These are phyloP conservation scores for Arabidopsis thaliana DNA, from an alignment of 345 rosid species.

Conservation along the genomic window DNA sequence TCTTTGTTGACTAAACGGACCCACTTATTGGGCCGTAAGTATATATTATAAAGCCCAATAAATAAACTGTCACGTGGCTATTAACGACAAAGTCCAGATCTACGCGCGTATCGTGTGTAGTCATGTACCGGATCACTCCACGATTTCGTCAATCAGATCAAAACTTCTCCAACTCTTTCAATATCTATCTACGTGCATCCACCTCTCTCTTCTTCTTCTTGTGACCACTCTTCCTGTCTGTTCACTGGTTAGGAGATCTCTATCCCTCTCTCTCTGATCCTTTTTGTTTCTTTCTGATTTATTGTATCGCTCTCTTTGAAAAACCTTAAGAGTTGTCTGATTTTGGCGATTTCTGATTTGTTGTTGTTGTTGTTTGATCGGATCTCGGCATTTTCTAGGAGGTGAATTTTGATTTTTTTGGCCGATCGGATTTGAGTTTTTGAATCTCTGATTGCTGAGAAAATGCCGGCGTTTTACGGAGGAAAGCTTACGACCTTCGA, in stretches of 20 bases:
- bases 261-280: slow-evolving; percentile 22
- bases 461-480: slow-evolving; percentile 89
- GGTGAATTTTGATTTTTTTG: slow-evolving; percentile 21
- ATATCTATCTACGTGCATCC: slow-evolving; percentile 45
- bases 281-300: slow-evolving; percentile 29
- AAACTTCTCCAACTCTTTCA: slow-evolving; percentile 38
- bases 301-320: slow-evolving; percentile 1
- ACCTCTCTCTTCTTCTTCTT: slow-evolving; percentile 29
- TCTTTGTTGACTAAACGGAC: slow-evolving; percentile 7
- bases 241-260: slow-evolving; percentile 45
- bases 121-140: slow-evolving; percentile 28
- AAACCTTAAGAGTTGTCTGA: slow-evolving; percentile 31
- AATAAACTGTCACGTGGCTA: slow-evolving; percentile 6
- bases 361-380: slow-evolving; percentile 35
- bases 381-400: slow-evolving; percentile 44
- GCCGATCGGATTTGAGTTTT: slow-evolving; percentile 18
- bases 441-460: slow-evolving; percentile 25
- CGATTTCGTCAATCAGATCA: slow-evolving; percentile 40
- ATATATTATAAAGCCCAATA: slow-evolving; percentile 18
- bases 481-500: slow-evolving; percentile 90
- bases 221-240: slow-evolving; percentile 45
- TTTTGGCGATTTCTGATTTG: slow-evolving; percentile 14
- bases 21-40: slow-evolving; percentile 25
- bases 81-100: slow-evolving; percentile 1
- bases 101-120: slow-evolving; percentile 20